Conservation (phyloP, 257 asterid species). For the Solanum virginianum region DNA sequence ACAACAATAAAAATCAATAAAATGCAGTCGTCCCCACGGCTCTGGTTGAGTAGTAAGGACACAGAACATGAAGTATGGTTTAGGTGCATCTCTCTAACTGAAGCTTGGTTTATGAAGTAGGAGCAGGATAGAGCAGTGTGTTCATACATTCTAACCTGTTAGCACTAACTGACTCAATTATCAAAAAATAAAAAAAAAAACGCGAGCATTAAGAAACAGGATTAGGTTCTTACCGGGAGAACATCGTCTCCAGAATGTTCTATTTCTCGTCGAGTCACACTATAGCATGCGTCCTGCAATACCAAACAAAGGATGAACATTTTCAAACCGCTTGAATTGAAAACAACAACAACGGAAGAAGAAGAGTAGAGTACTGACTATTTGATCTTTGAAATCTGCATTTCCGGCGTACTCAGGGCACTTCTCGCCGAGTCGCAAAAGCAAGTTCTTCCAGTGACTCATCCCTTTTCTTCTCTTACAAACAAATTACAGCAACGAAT, state of each 20-base stretch:
- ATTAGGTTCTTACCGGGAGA: slow-evolving; percentile 26
- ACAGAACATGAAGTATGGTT: background rate
- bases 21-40: background rate
- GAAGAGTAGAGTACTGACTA: slow-evolving; percentile 32
- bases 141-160: background rate
- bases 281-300: slow-evolving; percentile 81
- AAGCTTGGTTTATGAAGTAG: too few species aligned
- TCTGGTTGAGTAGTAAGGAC: background rate
- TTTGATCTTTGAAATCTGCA: slow-evolving; percentile 74
- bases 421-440: slow-evolving; percentile 91
- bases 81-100: background rate
- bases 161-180: background rate
- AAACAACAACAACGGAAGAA: background rate
- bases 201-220: background rate
- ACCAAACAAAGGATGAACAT: background rate
- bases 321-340: background rate
- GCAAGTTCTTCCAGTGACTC: slow-evolving; percentile 72
- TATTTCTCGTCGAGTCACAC: slow-evolving; percentile 79
- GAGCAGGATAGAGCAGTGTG: background rate
- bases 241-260: slow-evolving; percentile 52
- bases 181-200: background rate
- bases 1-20: background rate
- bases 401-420: slow-evolving; percentile 81
- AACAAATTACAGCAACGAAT: background rate
- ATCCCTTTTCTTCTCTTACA: slow-evolving; percentile 7